phyloP scores from a whole-genome alignment of 23 red algal species.

The Rhodosorus marinus region DNA sequence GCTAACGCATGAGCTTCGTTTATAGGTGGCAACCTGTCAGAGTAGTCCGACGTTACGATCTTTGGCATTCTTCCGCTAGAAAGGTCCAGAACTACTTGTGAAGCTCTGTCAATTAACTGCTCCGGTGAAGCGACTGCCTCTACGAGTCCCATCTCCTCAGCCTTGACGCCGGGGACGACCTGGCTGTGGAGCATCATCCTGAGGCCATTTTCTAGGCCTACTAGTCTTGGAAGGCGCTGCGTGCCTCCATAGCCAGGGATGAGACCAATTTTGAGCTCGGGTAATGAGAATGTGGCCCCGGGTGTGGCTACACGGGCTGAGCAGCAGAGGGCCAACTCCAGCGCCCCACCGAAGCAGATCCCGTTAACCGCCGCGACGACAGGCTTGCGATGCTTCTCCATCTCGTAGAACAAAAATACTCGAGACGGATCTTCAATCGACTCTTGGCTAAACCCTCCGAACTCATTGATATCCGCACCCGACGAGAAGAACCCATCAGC shows the following conservation, averaged over 20 bases:
- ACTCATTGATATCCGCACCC: conserved; percentile 88
- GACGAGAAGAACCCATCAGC: conserved; percentile 61
- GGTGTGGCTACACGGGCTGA: conserved; percentile 43
- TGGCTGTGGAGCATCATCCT: conserved; percentile 48
- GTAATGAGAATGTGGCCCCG: conserved; percentile 42
- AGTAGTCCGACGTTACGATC: no score
- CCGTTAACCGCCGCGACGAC: conserved; percentile 75
- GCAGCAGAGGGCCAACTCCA: conserved; percentile 78
- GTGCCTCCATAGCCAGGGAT: conserved; percentile 95
- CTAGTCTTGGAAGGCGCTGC: conserved; percentile 77
- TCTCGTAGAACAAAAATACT: conserved; percentile 10
- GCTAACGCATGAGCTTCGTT: conserved; percentile 7
- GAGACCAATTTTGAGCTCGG: conserved; percentile 83
- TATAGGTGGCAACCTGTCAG: conserved; percentile 21
- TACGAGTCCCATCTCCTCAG: conserved; percentile 26
- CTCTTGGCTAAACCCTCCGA: conserved; percentile 17
- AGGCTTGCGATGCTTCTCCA: conserved; percentile 27
- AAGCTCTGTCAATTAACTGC: conserved; percentile 16
- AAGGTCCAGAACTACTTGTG: no score
- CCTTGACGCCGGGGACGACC: conserved; percentile 25
- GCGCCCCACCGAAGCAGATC: conserved; percentile 62
- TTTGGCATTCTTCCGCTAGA: no score
- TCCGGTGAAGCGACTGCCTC: conserved; percentile 22
- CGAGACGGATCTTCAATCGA: conserved; percentile 1
- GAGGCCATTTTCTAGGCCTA: conserved; percentile 71